Percentiles rank a stretch among this genome's conserved stretches.
These are phyloP conservation scores for Phaffomyces opuntiae DNA, from an alignment of 805 yeast genomes.

Conservation along the genomic window DNA sequence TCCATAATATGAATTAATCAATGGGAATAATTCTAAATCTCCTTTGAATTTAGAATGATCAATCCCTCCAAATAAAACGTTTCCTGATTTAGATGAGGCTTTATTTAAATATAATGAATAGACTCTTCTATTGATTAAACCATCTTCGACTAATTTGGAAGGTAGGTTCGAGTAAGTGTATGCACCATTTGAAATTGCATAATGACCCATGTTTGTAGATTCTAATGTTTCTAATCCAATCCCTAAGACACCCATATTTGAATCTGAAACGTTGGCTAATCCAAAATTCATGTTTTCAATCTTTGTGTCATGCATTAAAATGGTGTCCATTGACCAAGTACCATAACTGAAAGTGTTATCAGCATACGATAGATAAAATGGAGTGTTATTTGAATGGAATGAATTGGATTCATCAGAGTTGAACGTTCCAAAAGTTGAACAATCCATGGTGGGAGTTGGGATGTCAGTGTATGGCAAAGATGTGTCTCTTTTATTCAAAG, in stretches of 20 bases:
- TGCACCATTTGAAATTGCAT: constrained; percentile 3
- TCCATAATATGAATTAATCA: constrained; percentile 26
- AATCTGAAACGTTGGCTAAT: constrained; percentile 57
- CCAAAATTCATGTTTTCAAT: constrained; percentile 60
- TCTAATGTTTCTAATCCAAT: constrained; percentile 69
- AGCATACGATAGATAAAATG: constrained; percentile 41
- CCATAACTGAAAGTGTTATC: constrained; percentile 34
- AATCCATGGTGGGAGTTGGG: constrained; percentile 5
- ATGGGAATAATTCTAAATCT: constrained; percentile 39
- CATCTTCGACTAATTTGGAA: constrained; percentile 46
- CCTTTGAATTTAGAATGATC: constrained; percentile 60
- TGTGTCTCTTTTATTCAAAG: neutral
- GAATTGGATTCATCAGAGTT: constrained; percentile 26
- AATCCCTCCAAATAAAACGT: constrained; percentile 66
- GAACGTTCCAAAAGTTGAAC: constrained; percentile 34
- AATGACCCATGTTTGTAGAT: constrained; percentile 39
- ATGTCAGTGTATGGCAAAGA: neutral
- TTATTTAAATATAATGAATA: constrained; percentile 59
- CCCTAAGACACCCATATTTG: constrained; percentile 65
- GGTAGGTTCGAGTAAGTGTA: constrained; percentile 65
- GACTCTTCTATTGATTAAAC: constrained; percentile 44
- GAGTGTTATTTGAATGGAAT: constrained; percentile 26
- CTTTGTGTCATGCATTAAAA: constrained; percentile 45
- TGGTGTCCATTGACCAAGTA: constrained; percentile 42
- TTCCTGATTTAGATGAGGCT: constrained; percentile 36